These are phyloP conservation scores for Miscanthus lutarioriparius DNA, from an alignment of 176 grass and related monocot species.

Conservation along the genomic window DNA sequence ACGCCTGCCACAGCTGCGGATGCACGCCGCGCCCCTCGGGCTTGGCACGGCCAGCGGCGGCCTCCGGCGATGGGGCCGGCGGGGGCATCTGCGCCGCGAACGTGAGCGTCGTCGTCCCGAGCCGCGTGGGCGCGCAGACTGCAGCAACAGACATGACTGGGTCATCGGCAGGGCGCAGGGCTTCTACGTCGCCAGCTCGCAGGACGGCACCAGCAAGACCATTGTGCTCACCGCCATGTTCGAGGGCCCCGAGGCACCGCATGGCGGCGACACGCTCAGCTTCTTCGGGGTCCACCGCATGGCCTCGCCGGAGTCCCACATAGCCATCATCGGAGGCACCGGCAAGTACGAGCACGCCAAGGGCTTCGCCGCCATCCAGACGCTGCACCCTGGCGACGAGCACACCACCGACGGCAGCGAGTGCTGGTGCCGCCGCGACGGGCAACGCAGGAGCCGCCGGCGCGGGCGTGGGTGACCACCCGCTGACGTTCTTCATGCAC, in stretches of 20 bases:
- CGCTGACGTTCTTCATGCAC: too few species aligned
- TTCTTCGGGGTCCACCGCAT: constrained; percentile 68
- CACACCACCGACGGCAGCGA: too few species aligned
- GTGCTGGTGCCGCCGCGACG: too few species aligned
- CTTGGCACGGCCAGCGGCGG: constrained; percentile 6
- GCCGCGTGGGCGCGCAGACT: neutral
- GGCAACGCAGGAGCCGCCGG: too few species aligned
- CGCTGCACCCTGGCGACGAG: too few species aligned
- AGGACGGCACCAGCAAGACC: too few species aligned
- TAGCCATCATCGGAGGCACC: constrained; percentile 71
- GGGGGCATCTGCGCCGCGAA: constrained; percentile 37
- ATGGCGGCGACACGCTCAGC: constrained; percentile 60
- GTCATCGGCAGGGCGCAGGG: too few species aligned
- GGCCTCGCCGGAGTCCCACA: constrained; percentile 51
- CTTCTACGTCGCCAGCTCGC: too few species aligned
- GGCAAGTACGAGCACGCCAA: too few species aligned
- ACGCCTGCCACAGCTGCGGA: constrained; percentile 89
- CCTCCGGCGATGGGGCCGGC: neutral
- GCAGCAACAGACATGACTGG: neutral
- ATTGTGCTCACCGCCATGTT: too few species aligned
- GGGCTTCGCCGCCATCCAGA: too few species aligned
- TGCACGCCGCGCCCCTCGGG: constrained; percentile 32
- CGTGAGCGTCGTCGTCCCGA: constrained; percentile 37
- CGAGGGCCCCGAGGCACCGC: neutral
- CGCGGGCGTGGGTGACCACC: too few species aligned